These are phyloP conservation scores for Hibiscus syriacus DNA, from an alignment of 345 rosid genomes.

Conservation along the genomic window DNA sequence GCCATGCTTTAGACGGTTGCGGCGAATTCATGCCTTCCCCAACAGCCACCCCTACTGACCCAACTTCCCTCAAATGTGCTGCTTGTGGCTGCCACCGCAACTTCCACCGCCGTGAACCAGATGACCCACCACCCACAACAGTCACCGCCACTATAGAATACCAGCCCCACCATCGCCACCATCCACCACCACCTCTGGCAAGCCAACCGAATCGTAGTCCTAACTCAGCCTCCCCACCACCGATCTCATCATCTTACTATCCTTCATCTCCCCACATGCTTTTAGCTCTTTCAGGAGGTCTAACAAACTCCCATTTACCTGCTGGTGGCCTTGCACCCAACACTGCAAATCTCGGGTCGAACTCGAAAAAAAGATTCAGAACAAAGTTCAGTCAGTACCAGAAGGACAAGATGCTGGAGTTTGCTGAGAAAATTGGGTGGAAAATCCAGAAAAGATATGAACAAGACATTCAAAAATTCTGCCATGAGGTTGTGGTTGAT, in stretches of 20 bases:
- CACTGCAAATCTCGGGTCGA: constrained; percentile 5
- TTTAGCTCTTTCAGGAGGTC: constrained; percentile 50
- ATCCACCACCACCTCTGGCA: constrained; percentile 41
- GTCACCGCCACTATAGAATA: constrained; percentile 36
- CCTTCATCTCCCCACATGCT: constrained; percentile 78
- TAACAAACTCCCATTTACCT: constrained; percentile 10
- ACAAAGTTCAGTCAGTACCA: constrained; percentile 62
- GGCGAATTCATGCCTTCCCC: constrained; percentile 80
- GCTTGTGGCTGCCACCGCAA: constrained; percentile 89
- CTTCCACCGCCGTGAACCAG: constrained; percentile 67
- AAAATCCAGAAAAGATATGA: constrained; percentile 78
- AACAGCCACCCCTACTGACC: constrained; percentile 41
- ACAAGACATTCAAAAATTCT: constrained; percentile 49
- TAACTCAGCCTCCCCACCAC: constrained; percentile 68
- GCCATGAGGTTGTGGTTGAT: constrained; percentile 64
- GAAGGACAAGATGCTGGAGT: constrained; percentile 63
- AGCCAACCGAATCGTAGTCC: constrained; percentile 35
- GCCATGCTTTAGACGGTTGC: constrained; percentile 71
- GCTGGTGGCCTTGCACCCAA: neutral
- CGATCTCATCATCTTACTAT: constrained; percentile 71
- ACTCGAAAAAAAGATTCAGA: constrained; percentile 48
- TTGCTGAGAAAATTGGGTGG: constrained; percentile 82
- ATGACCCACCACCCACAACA: constrained; percentile 18
- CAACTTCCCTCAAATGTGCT: constrained; percentile 60
- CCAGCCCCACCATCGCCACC: constrained; percentile 61